Base-by-base conservation (phyloP, 2,329 filamentous ascomycete genomes). In the Colletotrichum aenigma region DNA sequence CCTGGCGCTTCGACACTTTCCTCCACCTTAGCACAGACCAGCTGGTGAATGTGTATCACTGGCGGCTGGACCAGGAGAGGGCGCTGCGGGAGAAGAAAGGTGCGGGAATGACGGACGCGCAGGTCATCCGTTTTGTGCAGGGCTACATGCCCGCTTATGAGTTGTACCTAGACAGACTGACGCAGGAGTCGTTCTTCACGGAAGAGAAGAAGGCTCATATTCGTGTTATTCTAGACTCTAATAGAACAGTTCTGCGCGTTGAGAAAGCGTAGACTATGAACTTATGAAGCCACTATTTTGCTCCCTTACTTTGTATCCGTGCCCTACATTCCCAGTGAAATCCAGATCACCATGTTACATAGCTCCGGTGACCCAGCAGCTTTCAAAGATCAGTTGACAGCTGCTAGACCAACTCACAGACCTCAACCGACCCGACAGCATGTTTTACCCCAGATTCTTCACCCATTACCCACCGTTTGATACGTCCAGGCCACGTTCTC, bases 81-180 rank as follows among this genome's bases (percentile, higher is more conserved):
- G 74, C 74, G n/a, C 13, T 76, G 15, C 66, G 70, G 70, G 64
- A 74, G 52, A 69, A 71, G 70, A 76, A 76, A 67, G 70, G 74
- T 38, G 60, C 70, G 52, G 74, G 74, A 2, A 76, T 76, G 74
- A 66, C 70, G 48, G 74, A 76, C 24, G 70, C 18, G 26, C 28
- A 74, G 43, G 74, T 76, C 30, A 58, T 76, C n/a, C 64, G 60
- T 21, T 76, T 76, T n/a, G 74, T 76, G 15, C 65, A 74, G 48
- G 74, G 74, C 18, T 76, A 76, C 60, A 76, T 76, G 74, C 74
- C 74, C 6, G 74, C 74, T 18, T 76, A 76, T 26, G 74, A 76
- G 15, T 34, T 76, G 56, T 76, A 74, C 52, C 70, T 76, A 26
- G 74, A 76, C 4, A 66, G 30, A 18, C 38, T 75, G 26, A 43